Base-by-base conservation (phyloP, 2,329 filamentous ascomycete species). In the Alternaria hordeiaustralica region DNA sequence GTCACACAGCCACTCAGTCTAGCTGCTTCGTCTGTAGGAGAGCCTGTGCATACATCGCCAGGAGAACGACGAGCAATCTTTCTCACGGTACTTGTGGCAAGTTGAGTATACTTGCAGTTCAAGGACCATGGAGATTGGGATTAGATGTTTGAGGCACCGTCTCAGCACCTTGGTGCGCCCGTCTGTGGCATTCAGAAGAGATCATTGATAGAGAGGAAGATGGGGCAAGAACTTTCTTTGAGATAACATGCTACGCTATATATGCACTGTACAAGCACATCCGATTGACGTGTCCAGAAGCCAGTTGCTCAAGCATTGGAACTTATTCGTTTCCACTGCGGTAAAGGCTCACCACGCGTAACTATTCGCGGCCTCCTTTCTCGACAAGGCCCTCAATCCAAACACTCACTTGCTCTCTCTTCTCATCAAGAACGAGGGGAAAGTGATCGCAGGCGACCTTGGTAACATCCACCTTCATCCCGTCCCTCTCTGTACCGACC, bases 401-500 rank as follows among this genome's bases (percentile, higher is more conserved):
- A 18, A 74, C 61, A 1, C 76, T 60, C 5, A 78, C 67, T 46
- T 75, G 55, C 6, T 78, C 66, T 8, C 70, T 71, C 26, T 60
- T 57, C 11, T 70, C 72, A 20, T 61, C 56, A 15, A 72, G 76
- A 18, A 72, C 7, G 44, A 60, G 69, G 0, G 82, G 78, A 46
- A 63, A 65, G 70, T 84, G 81, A 23, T 78, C 80, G 5, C 71
- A 64, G 1, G 75, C 61, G n/a, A 81, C 68, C 46, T 65, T 77
- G 2, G 75, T 80, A 7, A 84, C 77, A 60, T 82, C 77, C 3
- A 83, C 78, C 47, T 80, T 80, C 36, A 66, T 76, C 6, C 79
- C 79, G 54, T 72, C 78, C 13, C 62, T 64, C 60, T 67, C 55
- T 10, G 66, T 67, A 6, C 65, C 62, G n/a, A 55, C 63, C 67